Conservation (phyloP, 2,329 filamentous ascomycete species). For the Ophiosphaerella korrae region DNA sequence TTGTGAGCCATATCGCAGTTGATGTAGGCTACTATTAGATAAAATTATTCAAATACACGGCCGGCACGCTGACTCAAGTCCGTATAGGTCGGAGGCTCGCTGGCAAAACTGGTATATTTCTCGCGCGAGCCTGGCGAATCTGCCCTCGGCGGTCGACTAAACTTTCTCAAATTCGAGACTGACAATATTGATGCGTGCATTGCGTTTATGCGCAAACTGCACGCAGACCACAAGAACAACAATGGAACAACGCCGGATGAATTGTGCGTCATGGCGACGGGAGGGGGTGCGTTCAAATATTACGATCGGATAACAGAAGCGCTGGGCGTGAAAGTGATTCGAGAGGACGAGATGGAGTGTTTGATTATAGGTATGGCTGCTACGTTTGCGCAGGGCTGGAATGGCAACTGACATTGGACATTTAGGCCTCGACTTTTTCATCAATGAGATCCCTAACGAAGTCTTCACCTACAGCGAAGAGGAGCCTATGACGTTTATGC, state of each 20-base stretch:
- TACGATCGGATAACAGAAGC: constrained; percentile 87
- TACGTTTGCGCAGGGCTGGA: not conserved
- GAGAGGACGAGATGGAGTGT: constrained; percentile 99
- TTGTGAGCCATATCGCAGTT: constrained; percentile 95
- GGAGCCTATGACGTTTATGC: constrained; percentile 87
- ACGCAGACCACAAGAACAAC: constrained; percentile 77
- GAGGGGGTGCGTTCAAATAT: constrained; percentile 94
- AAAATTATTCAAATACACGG: not conserved
- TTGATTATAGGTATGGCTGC: constrained; percentile 77
- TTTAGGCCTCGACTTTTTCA: constrained; percentile 93
- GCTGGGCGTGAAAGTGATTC: constrained; percentile 82
- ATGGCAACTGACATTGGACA: constrained; percentile 4
- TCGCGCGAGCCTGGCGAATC: constrained; percentile 81
- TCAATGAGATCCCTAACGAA: constrained; percentile 94
- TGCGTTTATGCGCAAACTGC: constrained; percentile 84
- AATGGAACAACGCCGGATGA: constrained; percentile 74
- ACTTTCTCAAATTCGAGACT: constrained; percentile 96
- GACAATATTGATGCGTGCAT: constrained; percentile 93
- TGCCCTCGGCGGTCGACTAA: constrained; percentile 84
- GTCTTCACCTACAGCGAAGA: constrained; percentile 90
- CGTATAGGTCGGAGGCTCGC: constrained; percentile 83
- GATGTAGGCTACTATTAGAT: constrained; percentile 68
- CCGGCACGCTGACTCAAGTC: not conserved
- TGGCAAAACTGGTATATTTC: constrained; percentile 97
- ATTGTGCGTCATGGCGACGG: constrained; percentile 92